These are phyloP conservation scores for Pleurotus sapidus DNA, from an alignment of 768 basidiomycete genomes.

Conservation along the genomic window DNA sequence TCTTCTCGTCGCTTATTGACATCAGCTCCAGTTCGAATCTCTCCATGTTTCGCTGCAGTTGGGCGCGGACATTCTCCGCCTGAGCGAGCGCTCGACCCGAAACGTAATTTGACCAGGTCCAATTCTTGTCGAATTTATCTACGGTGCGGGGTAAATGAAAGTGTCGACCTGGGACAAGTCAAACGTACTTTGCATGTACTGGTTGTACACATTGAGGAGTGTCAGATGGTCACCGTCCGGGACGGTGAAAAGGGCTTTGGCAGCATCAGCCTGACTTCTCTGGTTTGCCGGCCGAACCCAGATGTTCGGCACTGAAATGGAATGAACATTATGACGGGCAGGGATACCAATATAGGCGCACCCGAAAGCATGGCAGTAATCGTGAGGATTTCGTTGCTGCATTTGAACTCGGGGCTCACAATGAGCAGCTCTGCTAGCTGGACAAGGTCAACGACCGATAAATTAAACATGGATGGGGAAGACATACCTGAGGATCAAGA, in stretches of 20 bases:
- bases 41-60: constrained; percentile 91
- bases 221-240: constrained; percentile 98
- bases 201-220: constrained; percentile 92
- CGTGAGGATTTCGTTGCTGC: constrained; percentile 93
- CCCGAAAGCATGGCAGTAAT: constrained; percentile 97
- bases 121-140: constrained; percentile 80
- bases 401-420: constrained; percentile 90
- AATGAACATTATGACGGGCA: background rate
- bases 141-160: background rate
- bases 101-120: constrained; percentile 91
- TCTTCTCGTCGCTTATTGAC: constrained; percentile 64
- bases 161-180: background rate
- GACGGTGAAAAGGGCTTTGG: constrained; percentile 83
- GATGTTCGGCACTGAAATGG: constrained; percentile 75
- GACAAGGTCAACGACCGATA: background rate
- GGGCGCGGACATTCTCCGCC: constrained; percentile 91
- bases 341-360: constrained; percentile 28
- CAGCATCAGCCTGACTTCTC: constrained; percentile 87
- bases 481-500: constrained; percentile 89
- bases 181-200: constrained; percentile 75
- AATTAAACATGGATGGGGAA: background rate
- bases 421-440: constrained; percentile 93
- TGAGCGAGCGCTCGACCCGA: constrained; percentile 80
- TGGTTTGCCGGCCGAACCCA: constrained; percentile 90
- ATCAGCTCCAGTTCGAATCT: constrained; percentile 78